phyloP scores from a whole-genome alignment of 1,139 yeast genomes.

The Suhomyces maxii region DNA sequence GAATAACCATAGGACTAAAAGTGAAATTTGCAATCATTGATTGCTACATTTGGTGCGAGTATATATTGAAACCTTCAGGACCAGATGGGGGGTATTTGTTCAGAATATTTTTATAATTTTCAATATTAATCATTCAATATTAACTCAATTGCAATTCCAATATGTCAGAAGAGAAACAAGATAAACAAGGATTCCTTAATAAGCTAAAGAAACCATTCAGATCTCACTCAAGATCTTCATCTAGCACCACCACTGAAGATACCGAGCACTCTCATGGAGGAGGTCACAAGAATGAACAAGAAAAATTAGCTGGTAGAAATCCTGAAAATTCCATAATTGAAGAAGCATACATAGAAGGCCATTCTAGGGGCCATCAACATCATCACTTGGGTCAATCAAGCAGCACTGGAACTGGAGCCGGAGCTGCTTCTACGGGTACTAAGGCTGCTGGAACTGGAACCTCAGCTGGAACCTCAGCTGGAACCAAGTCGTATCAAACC shows the following conservation, averaged over 20 bases:
- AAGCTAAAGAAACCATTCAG: constrained; percentile 32
- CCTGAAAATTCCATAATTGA: neutral
- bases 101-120: neutral
- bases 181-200: constrained; percentile 23
- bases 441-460: neutral
- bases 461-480: neutral
- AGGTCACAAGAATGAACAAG: constrained; percentile 1
- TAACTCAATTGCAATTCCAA: neutral
- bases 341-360: constrained; percentile 27
- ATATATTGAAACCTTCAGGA: constrained; percentile 1
- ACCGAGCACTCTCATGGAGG: constrained; percentile 4
- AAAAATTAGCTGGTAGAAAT: neutral
- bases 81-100: neutral
- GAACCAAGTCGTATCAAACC: neutral
- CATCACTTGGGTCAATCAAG: neutral
- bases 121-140: neutral
- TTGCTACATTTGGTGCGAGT: constrained; percentile 4
- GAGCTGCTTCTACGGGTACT: constrained; percentile 1
- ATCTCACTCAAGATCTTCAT: constrained; percentile 23
- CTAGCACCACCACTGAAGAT: constrained; percentile 13
- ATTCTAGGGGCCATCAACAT: constrained; percentile 10
- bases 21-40: constrained; percentile 9
- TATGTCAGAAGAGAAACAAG: constrained; percentile 16
- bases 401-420: constrained; percentile 2
- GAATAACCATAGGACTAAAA: constrained; percentile 3